These are phyloP conservation scores for Medicago arabica DNA, from an alignment of 306 rosid species.

Conservation along the genomic window DNA sequence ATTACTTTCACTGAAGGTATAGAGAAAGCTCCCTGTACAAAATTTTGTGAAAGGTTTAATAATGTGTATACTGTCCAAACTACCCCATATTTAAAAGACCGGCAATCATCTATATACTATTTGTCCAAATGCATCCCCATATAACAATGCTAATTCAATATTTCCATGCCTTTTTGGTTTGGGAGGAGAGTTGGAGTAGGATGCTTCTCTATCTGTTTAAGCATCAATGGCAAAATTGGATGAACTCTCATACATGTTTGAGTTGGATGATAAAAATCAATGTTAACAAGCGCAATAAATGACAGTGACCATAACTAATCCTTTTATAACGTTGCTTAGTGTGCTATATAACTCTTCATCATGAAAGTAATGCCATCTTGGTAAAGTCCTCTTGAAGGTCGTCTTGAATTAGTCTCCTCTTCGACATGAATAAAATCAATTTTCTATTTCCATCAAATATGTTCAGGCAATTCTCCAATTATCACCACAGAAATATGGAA, in stretches of 20 bases:
- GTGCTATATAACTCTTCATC: background rate
- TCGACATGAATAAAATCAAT: background rate
- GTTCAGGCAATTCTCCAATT: background rate
- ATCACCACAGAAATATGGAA: too few species aligned
- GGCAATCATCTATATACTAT: background rate
- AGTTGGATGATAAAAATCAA: constrained; percentile 6
- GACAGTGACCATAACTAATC: constrained; percentile 21
- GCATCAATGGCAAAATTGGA: constrained; percentile 25
- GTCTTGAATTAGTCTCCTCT: background rate
- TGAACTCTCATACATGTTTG: constrained; percentile 15
- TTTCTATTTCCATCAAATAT: background rate
- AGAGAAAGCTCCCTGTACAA: background rate
- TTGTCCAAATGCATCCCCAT: background rate
- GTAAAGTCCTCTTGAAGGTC: constrained; percentile 13
- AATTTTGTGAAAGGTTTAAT: background rate
- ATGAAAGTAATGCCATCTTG: constrained; percentile 1
- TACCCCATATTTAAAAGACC: background rate
- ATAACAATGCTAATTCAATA: background rate
- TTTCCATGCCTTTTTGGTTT: background rate
- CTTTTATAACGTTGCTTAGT: background rate
- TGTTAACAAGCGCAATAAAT: background rate
- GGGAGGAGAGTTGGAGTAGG: background rate
- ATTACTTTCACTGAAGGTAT: constrained; percentile 11
- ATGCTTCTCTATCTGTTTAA: constrained; percentile 2
- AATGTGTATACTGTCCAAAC: background rate